Conservation (phyloP, 768 basidiomycete species). For the Dioszegia hungarica region DNA sequence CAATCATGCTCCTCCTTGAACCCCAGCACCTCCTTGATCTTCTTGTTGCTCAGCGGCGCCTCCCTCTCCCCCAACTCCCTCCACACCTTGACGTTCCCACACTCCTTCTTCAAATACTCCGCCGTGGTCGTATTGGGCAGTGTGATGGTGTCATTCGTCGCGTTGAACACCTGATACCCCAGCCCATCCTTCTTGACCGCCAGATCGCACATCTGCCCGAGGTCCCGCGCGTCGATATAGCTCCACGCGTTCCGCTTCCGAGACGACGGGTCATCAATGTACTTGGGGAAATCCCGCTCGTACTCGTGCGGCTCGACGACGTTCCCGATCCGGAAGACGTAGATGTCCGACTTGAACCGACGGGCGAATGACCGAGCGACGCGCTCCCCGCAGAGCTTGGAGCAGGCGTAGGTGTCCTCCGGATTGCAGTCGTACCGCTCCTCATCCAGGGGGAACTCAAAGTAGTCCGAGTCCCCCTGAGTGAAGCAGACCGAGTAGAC, state of each 20-base stretch:
- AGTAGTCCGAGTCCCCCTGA: slow-evolving; percentile 42
- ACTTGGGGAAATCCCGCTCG: slow-evolving; percentile 31
- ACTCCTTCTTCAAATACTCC: slow-evolving; percentile 29
- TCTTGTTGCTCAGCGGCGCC: slow-evolving; percentile 43
- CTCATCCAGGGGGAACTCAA: slow-evolving; percentile 42
- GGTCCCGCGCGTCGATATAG: slow-evolving; percentile 47
- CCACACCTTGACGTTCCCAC: slow-evolving; percentile 28
- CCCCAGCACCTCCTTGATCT: slow-evolving; percentile 38
- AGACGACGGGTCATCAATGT: slow-evolving; percentile 29
- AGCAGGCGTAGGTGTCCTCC: slow-evolving; percentile 37
- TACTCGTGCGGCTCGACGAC: slow-evolving; percentile 46
- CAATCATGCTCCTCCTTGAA: slow-evolving; percentile 46
- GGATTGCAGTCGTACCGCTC: slow-evolving; percentile 21
- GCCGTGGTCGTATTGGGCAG: slow-evolving; percentile 21
- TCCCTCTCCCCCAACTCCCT: slow-evolving; percentile 40
- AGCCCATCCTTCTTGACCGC: slow-evolving; percentile 36
- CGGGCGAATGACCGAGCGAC: slow-evolving; percentile 56
- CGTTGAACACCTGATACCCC: slow-evolving; percentile 47
- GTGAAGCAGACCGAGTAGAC: slow-evolving; percentile 46
- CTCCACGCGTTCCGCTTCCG: slow-evolving; percentile 46
- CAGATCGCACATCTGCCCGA: slow-evolving; percentile 43
- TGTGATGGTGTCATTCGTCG: slow-evolving; percentile 42
- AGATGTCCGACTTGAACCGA: slow-evolving; percentile 95
- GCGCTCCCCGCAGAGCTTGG: slow-evolving; percentile 42
- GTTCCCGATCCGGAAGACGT: slow-evolving; percentile 15